A percentile compares a stretch with the other conserved stretches of the same genome.
These are phyloP conservation scores for Suhomyces bribrorum DNA, from an alignment of 1,139 yeast species.

Conservation along the genomic window DNA sequence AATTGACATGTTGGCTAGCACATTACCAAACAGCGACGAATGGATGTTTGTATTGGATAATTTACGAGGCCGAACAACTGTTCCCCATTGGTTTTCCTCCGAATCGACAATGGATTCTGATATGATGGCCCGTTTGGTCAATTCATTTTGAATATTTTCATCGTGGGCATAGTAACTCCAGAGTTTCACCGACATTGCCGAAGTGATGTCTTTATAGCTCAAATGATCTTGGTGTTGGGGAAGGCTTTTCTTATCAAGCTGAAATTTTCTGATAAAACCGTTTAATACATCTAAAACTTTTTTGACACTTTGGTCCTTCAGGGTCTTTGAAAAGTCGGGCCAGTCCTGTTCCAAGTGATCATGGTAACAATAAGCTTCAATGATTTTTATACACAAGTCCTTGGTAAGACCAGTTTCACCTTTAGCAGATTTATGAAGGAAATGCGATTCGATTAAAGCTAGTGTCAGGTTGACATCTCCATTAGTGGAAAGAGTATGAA, in stretches of 20 bases:
- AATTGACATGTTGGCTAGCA: constrained; percentile 32
- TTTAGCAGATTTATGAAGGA: constrained; percentile 30
- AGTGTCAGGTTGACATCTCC: constrained; percentile 44
- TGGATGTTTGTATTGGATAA: constrained; percentile 24
- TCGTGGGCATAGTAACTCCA: constrained; percentile 28
- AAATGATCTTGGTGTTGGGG: constrained; percentile 15
- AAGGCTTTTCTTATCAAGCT: constrained; percentile 6
- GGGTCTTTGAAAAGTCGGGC: constrained; percentile 12
- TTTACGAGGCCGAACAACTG: constrained; percentile 21
- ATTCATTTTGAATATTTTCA: constrained; percentile 21
- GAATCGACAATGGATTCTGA: constrained; percentile 15
- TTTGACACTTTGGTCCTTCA: constrained; percentile 28
- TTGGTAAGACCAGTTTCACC: constrained; percentile 39
- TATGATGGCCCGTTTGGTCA: constrained; percentile 14
- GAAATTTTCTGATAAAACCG: constrained; percentile 23
- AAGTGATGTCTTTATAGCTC: constrained; percentile 33
- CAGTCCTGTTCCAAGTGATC: constrained; percentile 12
- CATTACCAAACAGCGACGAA: constrained; percentile 31
- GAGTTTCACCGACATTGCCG: constrained; percentile 33
- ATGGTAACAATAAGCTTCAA: constrained; percentile 41
- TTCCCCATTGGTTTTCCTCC: constrained; percentile 16
- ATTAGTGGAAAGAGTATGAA: constrained; percentile 34
- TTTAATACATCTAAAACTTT: constrained; percentile 36
- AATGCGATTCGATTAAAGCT: constrained; percentile 40
- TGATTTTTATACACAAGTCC: constrained; percentile 35